Conservation (phyloP, 805 yeast genomes). For the Yamadazyma akitaensis region DNA sequence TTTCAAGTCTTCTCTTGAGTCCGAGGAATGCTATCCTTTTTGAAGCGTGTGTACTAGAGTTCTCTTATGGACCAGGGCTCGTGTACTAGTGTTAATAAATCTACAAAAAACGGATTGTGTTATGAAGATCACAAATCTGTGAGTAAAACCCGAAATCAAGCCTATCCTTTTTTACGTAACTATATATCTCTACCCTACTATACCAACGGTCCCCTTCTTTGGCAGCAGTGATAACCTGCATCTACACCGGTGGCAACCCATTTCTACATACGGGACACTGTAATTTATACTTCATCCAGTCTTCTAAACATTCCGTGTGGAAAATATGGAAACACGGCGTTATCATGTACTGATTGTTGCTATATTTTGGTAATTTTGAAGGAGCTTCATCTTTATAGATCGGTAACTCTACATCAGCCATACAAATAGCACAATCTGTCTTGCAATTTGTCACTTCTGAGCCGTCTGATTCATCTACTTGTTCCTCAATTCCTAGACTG, state of each 20-base stretch:
- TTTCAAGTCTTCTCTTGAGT: too few relatives aligned
- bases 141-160: too few relatives aligned
- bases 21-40: too few relatives aligned
- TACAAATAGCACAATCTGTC: slow-evolving; percentile 86
- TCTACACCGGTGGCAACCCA: slow-evolving; percentile 72
- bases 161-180: too few relatives aligned
- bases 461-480: slow-evolving; percentile 20
- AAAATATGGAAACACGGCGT: slow-evolving; percentile 92
- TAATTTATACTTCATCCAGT: slow-evolving; percentile 89
- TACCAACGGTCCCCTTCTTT: too few relatives aligned
- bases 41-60: too few relatives aligned
- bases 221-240: not conserved
- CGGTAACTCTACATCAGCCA: slow-evolving; percentile 70
- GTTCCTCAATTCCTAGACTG: slow-evolving; percentile 22
- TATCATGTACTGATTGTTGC: slow-evolving; percentile 58
- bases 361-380: not conserved
- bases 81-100: too few relatives aligned
- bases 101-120: too few relatives aligned
- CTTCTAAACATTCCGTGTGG: slow-evolving; percentile 84
- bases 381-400: slow-evolving; percentile 21
- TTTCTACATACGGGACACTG: slow-evolving; percentile 94
- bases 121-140: too few relatives aligned
- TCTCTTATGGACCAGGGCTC: too few relatives aligned
- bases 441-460: slow-evolving; percentile 36
- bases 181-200: too few relatives aligned